Evolutionary conservation across 164 flowering plant species (phyloP), one percentile per base, ranked within the genome.

Genomic region (Saururus chinensis): DNA sequence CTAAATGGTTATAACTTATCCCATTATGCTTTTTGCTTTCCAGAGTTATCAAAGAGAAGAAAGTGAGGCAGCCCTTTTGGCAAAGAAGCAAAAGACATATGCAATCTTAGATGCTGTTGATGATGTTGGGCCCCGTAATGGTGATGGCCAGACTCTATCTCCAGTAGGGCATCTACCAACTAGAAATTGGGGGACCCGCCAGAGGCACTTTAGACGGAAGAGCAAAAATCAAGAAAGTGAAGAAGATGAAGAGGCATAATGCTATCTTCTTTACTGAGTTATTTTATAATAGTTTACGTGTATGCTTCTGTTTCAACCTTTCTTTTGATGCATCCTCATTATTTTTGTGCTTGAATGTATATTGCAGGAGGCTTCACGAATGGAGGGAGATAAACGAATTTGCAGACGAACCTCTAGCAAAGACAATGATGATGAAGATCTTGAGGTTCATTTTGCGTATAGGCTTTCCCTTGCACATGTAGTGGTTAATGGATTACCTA

Each of bases 31-130:
- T 66, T 35, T 53, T 16, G 0, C 24, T 42, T 35, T 11, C 53
- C 77, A 92, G 98, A 64, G 57, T 57, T 93, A 93, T 68, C 87
- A 78, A 59, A 82, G 79, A 66, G 84, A 84, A 71, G 99, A 90
- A 78, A 76, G 75, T 70, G 99, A 84, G 64, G 99, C 99, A 20
- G 91, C 96, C 0, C 62, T 84, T 80, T 56, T 87, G 64, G 97
- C 65, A 4, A 81, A 68, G 71, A 92, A 82, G 81, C 98, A 88
- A 72, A 80, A 68, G 66, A 80, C 73, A 11, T 90, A 87, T 61
- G 45, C 79, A 4, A 51, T 93, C 37, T 69, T 90, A 69, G 96
- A 93, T 69, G 96, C 82, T 64, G 96, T 88, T 69, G 92, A 84
- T 2, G 80, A 75, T 37, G 66, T 20, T 55, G 70, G 61, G 5